These are phyloP conservation scores for Aristolochia fimbriata DNA, from an alignment of 164 flowering plant species.

Conservation along the genomic window DNA sequence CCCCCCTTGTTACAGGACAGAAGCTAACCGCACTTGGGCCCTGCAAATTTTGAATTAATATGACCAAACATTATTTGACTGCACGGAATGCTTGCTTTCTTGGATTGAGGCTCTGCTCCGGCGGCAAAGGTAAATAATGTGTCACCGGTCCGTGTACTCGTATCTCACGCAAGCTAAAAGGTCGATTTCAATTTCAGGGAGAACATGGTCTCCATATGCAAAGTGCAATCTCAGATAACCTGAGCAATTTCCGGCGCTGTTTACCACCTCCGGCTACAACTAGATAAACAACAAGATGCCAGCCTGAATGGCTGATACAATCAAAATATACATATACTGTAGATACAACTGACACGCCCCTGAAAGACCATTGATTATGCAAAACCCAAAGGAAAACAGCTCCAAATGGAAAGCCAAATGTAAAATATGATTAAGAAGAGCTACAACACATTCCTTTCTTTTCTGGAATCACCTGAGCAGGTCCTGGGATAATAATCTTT, in stretches of 20 bases:
- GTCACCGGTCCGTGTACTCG: no score
- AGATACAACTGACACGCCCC: constrained; percentile 7
- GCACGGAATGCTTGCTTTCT: no score
- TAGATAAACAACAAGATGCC: background rate
- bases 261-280: background rate
- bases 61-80: no score
- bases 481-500: constrained; percentile 60
- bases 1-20: no score
- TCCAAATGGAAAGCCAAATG: background rate
- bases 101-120: no score
- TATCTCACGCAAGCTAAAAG: background rate
- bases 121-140: no score
- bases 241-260: background rate
- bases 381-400: background rate
- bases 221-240: background rate
- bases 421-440: constrained; percentile 16
- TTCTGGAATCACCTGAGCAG: constrained; percentile 56
- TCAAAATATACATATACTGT: constrained; percentile 17
- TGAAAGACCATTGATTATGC: background rate
- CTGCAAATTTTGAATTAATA: no score
- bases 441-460: constrained; percentile 49
- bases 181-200: background rate
- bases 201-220: background rate
- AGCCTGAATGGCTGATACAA: background rate
- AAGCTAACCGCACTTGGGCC: no score